Evolutionary conservation across 306 rosid species (phyloP).

Genomic region (Quercus agrifolia): DNA sequence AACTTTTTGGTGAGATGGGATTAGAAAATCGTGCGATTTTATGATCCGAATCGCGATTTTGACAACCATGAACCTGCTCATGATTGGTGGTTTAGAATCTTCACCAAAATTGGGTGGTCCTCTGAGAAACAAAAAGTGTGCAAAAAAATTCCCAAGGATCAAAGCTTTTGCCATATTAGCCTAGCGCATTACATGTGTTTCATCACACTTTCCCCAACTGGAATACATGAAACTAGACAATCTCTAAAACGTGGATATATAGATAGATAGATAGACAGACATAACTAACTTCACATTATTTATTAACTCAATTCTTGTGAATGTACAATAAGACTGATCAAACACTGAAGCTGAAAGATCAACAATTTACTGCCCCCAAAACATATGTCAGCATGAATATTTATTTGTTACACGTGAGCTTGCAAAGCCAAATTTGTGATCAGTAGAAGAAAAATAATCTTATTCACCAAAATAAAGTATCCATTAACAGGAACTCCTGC

Average conservation of each 20-base stretch:
- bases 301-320: background rate
- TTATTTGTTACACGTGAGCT: background rate
- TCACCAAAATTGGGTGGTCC: background rate
- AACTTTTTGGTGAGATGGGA: too few relatives aligned
- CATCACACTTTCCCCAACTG: background rate
- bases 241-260: background rate
- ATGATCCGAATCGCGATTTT: too few relatives aligned
- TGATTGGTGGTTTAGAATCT: background rate
- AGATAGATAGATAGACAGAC: background rate
- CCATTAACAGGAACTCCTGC: background rate
- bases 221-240: background rate
- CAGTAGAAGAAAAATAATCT: background rate
- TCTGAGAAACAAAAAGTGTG: background rate
- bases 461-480: background rate
- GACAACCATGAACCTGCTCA: background rate
- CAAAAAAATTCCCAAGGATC: background rate
- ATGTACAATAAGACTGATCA: background rate
- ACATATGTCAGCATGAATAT: background rate
- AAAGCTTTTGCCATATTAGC: background rate
- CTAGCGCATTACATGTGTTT: background rate
- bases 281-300: background rate
- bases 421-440: background rate
- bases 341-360: background rate
- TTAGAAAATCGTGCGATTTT: too few relatives aligned
- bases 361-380: background rate